Conservation (phyloP, 192 early-diverging fungal species). For the Entophlyctis helioformis region DNA sequence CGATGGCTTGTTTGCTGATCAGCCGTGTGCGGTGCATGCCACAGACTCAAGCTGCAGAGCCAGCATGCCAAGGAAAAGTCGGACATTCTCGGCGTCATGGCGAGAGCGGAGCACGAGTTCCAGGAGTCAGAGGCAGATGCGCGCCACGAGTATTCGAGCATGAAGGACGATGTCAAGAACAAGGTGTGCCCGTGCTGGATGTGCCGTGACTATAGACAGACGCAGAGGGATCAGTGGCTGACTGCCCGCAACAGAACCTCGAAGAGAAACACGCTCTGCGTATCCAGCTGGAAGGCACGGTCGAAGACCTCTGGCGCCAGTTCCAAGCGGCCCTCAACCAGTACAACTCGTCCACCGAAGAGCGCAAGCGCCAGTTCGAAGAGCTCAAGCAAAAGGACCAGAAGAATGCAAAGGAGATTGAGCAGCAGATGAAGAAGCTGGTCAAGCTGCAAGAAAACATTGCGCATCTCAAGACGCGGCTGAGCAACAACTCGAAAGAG, state of each 20-base stretch:
- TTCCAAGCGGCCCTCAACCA: constrained; percentile 44
- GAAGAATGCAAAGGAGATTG: constrained; percentile 46
- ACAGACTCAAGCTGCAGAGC: constrained; percentile 27
- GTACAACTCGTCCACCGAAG: constrained; percentile 44
- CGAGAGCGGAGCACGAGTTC: constrained; percentile 41
- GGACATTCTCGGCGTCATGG: constrained; percentile 43
- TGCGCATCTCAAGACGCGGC: constrained; percentile 29
- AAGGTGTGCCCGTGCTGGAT: constrained; percentile 18
- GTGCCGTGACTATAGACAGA: not conserved
- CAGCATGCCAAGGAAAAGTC: constrained; percentile 37
- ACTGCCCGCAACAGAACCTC: constrained; percentile 20
- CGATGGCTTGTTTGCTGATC: too few relatives aligned
- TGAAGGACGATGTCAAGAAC: constrained; percentile 51
- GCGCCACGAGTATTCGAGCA: constrained; percentile 42
- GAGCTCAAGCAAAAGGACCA: constrained; percentile 49
- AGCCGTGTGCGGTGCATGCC: too few relatives aligned
- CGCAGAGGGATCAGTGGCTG: not conserved
- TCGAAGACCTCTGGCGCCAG: constrained; percentile 49
- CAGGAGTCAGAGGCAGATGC: constrained; percentile 50
- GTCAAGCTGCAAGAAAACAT: constrained; percentile 50
- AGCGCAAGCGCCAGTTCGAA: constrained; percentile 47
- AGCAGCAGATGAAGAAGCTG: constrained; percentile 48
- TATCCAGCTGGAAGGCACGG: constrained; percentile 47
- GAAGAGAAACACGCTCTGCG: constrained; percentile 52
- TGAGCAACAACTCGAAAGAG: constrained; percentile 30